Evolutionary conservation across 2,329 filamentous ascomycete species (phyloP).

Genomic region (Penicillium sp.): DNA sequence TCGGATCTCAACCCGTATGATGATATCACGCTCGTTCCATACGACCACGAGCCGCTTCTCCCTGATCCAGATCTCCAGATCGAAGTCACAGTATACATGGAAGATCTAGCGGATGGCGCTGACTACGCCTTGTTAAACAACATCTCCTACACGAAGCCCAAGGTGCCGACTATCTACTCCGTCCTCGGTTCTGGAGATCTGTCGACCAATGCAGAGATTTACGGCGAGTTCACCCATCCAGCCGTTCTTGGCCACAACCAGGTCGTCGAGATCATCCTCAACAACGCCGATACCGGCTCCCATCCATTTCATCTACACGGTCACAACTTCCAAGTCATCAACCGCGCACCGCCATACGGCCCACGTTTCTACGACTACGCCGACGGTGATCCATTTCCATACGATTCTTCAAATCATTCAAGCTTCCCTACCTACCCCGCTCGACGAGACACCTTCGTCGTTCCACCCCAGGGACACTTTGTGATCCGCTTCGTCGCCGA

Average conservation of each 20-base stretch:
- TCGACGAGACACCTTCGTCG: slow-evolving; percentile 65
- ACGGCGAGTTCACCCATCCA: slow-evolving; percentile 63
- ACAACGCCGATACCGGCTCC: slow-evolving; percentile 43
- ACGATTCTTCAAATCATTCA: slow-evolving; percentile 26
- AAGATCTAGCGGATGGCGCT: slow-evolving; percentile 65
- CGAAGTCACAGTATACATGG: slow-evolving; percentile 65
- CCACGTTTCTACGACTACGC: slow-evolving; percentile 53
- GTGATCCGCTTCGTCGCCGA: slow-evolving; percentile 54
- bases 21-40: slow-evolving; percentile 68
- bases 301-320: slow-evolving; percentile 55
- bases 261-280: slow-evolving; percentile 42
- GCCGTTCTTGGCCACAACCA: slow-evolving; percentile 39
- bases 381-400: slow-evolving; percentile 36
- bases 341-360: slow-evolving; percentile 56
- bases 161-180: slow-evolving; percentile 56
- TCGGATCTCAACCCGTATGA: slow-evolving; percentile 61
- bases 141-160: slow-evolving; percentile 26
- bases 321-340: slow-evolving; percentile 65
- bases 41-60: slow-evolving; percentile 62
- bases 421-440: slow-evolving; percentile 57
- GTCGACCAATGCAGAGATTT: slow-evolving; percentile 58
- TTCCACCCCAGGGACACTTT: slow-evolving; percentile 64
- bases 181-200: slow-evolving; percentile 40
- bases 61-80: slow-evolving; percentile 54
- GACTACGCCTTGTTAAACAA: slow-evolving; percentile 43